Evolutionary conservation across 352 stramenopile genomes (phyloP).

Genomic region (Stramenopiles sp.): DNA sequence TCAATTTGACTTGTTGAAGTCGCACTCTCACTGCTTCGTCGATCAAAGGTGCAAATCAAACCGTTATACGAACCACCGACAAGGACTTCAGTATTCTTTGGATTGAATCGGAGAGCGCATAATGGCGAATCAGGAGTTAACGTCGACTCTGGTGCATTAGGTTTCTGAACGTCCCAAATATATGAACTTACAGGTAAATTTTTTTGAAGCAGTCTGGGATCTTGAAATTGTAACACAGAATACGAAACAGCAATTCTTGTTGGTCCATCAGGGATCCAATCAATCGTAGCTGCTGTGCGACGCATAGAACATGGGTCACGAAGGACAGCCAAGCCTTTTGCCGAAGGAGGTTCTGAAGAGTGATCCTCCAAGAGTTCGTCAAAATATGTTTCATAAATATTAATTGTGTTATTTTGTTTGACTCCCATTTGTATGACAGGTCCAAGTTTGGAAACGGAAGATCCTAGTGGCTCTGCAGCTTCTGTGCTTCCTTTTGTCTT

Average conservation of each 20-base stretch:
- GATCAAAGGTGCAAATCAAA: conserved; percentile 75
- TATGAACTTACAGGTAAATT: conserved; percentile 27
- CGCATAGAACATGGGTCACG: conserved; percentile 63
- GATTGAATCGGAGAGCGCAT: conserved; percentile 68
- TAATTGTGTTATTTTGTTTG: conserved; percentile 88
- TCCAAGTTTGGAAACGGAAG: conserved; percentile 23
- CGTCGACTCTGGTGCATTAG: conserved; percentile 68
- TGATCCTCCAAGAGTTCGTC: conserved; percentile 40
- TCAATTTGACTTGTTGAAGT: conserved; percentile 63
- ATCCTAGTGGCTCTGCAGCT: neutral
- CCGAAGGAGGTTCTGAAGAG: conserved; percentile 62
- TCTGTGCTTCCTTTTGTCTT: conserved; percentile 18
- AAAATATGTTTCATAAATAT: conserved; percentile 89
- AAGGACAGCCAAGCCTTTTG: conserved; percentile 79
- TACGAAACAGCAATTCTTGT: conserved; percentile 76
- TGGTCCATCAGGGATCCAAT: conserved; percentile 85
- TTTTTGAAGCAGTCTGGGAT: conserved; percentile 42
- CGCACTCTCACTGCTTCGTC: conserved; percentile 45
- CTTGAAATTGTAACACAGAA: conserved; percentile 69
- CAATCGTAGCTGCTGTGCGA: conserved; percentile 64
- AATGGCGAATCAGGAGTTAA: conserved; percentile 47
- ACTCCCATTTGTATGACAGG: conserved; percentile 55
- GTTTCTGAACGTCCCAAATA: conserved; percentile 85
- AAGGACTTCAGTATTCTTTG: conserved; percentile 69
- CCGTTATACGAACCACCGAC: conserved; percentile 80